phyloP scores from a whole-genome alignment of 495 filamentous ascomycete species.

The Talaromyces wortmannii region DNA sequence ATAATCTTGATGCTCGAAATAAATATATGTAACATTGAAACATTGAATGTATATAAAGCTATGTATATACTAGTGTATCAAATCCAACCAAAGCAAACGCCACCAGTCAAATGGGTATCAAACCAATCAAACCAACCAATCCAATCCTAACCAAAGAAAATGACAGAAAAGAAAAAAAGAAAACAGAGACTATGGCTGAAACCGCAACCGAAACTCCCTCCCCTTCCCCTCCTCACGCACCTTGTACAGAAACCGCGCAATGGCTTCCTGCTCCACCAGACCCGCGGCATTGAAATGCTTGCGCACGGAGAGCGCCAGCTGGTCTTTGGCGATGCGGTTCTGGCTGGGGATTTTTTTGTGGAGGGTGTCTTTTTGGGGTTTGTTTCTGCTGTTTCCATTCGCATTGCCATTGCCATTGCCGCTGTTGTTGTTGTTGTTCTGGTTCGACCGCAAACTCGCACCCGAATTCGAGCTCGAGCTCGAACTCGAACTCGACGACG shows the following conservation, averaged over 20 bases:
- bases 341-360: constrained; percentile 28
- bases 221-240: constrained; percentile 47
- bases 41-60: background rate
- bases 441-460: background rate
- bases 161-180: background rate
- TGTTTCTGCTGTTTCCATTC: background rate
- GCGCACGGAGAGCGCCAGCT: constrained; percentile 72
- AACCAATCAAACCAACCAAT: background rate
- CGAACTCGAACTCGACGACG: background rate
- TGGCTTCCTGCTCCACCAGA: constrained; percentile 79
- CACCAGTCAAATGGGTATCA: constrained; percentile 1
- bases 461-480: background rate
- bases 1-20: no score
- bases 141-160: background rate
- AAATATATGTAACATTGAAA: no score
- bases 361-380: constrained; percentile 6
- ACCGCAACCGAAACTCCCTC: constrained; percentile 35
- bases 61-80: background rate
- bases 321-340: constrained; percentile 65
- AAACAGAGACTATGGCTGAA: constrained; percentile 26
- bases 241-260: constrained; percentile 82
- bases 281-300: constrained; percentile 88
- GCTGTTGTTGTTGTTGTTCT: constrained; percentile 3
- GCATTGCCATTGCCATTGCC: constrained; percentile 6
- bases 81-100: background rate